Percentiles rank a stretch among this genome's conserved stretches.
Evolutionary conservation across 768 basidiomycete genomes (phyloP).

Genomic region (Dioszegia crocea): DNA sequence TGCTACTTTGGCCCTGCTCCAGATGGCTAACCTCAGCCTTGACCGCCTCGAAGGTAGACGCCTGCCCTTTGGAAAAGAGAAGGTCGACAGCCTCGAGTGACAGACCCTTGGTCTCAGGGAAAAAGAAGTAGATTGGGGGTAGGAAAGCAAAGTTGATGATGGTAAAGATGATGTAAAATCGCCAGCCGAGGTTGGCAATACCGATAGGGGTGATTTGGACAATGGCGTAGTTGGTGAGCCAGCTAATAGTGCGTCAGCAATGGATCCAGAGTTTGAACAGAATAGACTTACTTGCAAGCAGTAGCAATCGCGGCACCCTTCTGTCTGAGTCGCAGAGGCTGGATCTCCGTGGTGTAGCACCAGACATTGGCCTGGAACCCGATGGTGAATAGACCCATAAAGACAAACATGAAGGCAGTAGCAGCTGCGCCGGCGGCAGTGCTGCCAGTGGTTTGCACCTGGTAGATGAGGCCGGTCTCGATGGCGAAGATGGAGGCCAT

Average conservation of each 20-base stretch:
- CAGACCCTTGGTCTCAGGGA: conserved; percentile 31
- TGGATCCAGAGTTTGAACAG: too few relatives aligned
- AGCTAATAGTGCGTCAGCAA: too few relatives aligned
- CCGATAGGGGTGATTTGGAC: conserved; percentile 19
- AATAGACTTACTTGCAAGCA: too few relatives aligned
- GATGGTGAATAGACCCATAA: conserved; percentile 35
- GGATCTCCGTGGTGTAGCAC: conserved; percentile 32
- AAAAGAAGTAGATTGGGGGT: conserved; percentile 30
- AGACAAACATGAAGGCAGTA: conserved; percentile 31
- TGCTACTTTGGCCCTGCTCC: too few relatives aligned
- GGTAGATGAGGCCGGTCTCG: conserved; percentile 20
- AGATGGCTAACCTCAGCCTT: too few relatives aligned
- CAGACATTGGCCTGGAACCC: conserved; percentile 25
- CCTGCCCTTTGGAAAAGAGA: too few relatives aligned
- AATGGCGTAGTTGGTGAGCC: conserved; percentile 12
- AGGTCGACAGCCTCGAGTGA: too few relatives aligned
- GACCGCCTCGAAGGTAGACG: too few relatives aligned
- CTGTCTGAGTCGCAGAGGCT: conserved; percentile 20
- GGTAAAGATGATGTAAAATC: conserved; percentile 28
- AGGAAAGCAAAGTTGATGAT: conserved; percentile 28
- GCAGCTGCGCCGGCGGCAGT: conserved; percentile 25
- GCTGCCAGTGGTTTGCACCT: conserved; percentile 7
- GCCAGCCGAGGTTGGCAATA: conserved; percentile 17
- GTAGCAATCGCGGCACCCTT: conserved; percentile 23
- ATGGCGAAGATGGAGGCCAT: conserved; percentile 32